Evolutionary conservation across 139 green algal species (phyloP), one percentile per base, ranked within the genome.

Genomic region (Auxenochlorella pyrenoidosa): DNA sequence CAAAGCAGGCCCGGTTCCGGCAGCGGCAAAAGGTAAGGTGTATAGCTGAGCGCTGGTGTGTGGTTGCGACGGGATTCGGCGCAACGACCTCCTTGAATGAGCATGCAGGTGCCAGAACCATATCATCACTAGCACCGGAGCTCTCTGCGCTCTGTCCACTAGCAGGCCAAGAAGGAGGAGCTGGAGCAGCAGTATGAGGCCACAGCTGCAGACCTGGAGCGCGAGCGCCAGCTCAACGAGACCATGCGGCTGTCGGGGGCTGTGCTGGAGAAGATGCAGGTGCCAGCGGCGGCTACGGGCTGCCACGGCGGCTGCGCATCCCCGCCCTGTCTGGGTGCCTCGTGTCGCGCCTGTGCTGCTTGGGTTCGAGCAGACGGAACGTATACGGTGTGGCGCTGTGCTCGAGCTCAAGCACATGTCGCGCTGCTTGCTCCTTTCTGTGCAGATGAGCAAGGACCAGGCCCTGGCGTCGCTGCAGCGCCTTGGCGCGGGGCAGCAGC

Each of bases 1-100:
- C 78, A n/a, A 83, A 83, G 78, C 78, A 83, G 51, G 51, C 51
- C 8, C 51, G 78, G 30, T 83, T 83, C 54, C 78, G 78, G 13
- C 19, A 44, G 34, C 78, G 78, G 16, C 78, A 83, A 71, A 83
- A 83, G 51, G 78, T 83, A 51, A 28, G 71, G 60, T 30, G 60
- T 8, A 4, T 30, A 16, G 10, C 8, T 5, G 60, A 21, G 22
- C 22, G 13, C 4, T 16, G 5, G 8, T 68, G 60, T 28, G 3
- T 68, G 60, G 8, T 68, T 3, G 12, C 26, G 60, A 10, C 60
- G 13, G 6, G 47, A 58, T 58, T 58, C 47, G 12, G 8, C 6
- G 47, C 47, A 12, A 12, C 47, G 47, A 58, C 8, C 47, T 12
- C 12, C 8, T 58, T 58, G 47, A 58, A 6, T 18, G 6, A 58